Evolutionary conservation across 306 rosid species (phyloP), one percentile per base, ranked within the genome.

Genomic region (Cucurbita argyrosperma): DNA sequence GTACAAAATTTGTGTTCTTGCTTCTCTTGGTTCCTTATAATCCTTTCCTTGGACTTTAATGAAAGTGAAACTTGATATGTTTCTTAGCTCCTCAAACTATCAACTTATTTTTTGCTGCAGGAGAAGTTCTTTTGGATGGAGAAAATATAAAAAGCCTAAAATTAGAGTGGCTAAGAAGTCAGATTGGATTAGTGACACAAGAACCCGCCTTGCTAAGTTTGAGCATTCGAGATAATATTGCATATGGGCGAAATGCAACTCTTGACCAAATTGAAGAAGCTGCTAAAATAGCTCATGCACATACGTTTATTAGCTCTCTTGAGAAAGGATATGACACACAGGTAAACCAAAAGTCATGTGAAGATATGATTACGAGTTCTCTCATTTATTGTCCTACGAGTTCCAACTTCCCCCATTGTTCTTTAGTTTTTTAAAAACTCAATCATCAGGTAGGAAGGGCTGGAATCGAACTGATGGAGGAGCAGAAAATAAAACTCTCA

Each of bases 121-220:
- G 99, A 77, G 99, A 95, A 84, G 99, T 95, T 87, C 99, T 95
- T 81, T 88, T 95, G 83, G 99, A 95, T 79, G 99, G 99, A 75
- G 99, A 95, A 80, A 95, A 95, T 82, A 95, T 95, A 37, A 95
- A 89, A 80, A 91, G 88, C 89, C 74, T 91, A 83, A 89, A 86
- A 83, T 81, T 95, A 81, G 97, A 95, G 84, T 91, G 97, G 99
- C 82, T 95, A 51, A 82, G 99, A 82, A 95, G 96, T 82, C 99
- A 95, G 82, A 95, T 95, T 67, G 99, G 97, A 82, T 82, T 95
- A 71, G 99, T 95, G 43, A 95, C 99, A 19, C 99, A 95, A 88
- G 99, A 89, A 81, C 99, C 99, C 79, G 99, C 99, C 46, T 85
- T 95, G 82, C 90, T 95, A 47, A 91, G 99, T 83, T 85, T 91